Base-by-base conservation (phyloP, 441 rosid genomes). In the Corymbia calophylla region DNA sequence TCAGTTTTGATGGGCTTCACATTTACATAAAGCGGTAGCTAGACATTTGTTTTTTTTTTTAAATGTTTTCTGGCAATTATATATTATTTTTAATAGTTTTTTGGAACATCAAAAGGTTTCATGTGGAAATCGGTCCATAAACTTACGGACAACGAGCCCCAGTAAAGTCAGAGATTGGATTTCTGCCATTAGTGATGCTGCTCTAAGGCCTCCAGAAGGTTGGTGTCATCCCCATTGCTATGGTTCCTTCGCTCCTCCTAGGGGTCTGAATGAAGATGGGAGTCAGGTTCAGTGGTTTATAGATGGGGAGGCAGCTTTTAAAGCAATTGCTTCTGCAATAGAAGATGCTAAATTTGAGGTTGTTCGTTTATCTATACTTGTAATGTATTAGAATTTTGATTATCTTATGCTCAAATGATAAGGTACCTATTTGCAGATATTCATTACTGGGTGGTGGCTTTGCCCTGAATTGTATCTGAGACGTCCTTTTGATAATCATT, bases 151-250 rank as follows among this genome's bases (percentile, higher is more conserved):
- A 77, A 97, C 93, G 90, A 94, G 92, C 93, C 89, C 95, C 94
- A 94, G 94, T 86, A 98, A 96, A 93, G 98, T 94, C 91, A 97
- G 95, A 94, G 99, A 95, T 91, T 98, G 99, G 99, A 99, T 97
- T 92, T 95, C 96, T 91, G 96, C 96, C 90, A 94, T 98, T 60
- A 98, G 96, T 92, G 99, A 98, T 94, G 99, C 99, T 90, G 99
- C 97, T 84, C 99, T 97, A 87, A 93, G 96, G 93, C 99, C 99
- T 89, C 99, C 98, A 86, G 99, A 98, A 94, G 99, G 99, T 86
- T 98, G 99, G 99, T 98, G 99, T 90, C 98, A 98, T 92, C 99
- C 99, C 91, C 99, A 98, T 95, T 98, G 99, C 56, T 97, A 97
- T 93, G 99, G 99, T 88, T 98, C 99, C 70, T 98, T 95, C 92